These are phyloP conservation scores for Neonectria magnoliae DNA, from an alignment of 2,329 filamentous ascomycete genomes.

Conservation along the genomic window DNA sequence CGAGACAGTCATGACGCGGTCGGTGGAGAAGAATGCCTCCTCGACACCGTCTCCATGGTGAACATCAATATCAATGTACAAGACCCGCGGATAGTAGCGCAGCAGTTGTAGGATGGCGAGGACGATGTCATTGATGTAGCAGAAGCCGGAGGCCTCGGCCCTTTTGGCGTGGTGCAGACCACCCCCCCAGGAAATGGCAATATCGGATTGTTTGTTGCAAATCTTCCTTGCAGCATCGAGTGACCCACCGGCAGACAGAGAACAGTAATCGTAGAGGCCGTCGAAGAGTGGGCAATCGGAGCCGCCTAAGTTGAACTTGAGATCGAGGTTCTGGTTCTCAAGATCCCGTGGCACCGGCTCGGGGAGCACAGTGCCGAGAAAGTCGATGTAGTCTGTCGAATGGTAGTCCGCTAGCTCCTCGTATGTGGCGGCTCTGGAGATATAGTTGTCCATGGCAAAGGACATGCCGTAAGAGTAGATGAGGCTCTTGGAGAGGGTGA, in stretches of 20 bases:
- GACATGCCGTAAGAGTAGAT: conserved; percentile 96
- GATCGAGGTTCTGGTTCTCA: conserved; percentile 69
- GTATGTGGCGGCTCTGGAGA: conserved; percentile 83
- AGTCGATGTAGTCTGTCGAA: conserved; percentile 88
- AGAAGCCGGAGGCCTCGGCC: conserved; percentile 92
- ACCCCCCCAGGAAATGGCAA: conserved; percentile 97
- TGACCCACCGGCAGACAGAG: conserved; percentile 89
- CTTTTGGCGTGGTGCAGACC: conserved; percentile 97
- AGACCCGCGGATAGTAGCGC: conserved; percentile 81
- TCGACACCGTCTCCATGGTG: conserved; percentile 93
- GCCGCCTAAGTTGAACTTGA: conserved; percentile 85
- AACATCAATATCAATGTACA: conserved; percentile 95
- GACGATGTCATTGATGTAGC: conserved; percentile 99
- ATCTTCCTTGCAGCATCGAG: conserved; percentile 92
- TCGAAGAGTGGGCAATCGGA: conserved; percentile 98
- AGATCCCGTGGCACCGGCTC: conserved; percentile 72
- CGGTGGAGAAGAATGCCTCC: conserved; percentile 89
- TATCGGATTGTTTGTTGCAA: conserved; percentile 86
- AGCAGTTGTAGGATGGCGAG: conserved; percentile 90
- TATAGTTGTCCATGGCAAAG: conserved; percentile 94
- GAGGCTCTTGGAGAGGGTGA: conserved; percentile 94
- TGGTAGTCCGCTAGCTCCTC: conserved; percentile 92
- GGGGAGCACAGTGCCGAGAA: conserved; percentile 77
- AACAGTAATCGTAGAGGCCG: conserved; percentile 94
- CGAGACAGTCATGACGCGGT: conserved; percentile 90